Evolutionary conservation across 495 filamentous ascomycete genomes (phyloP), one percentile per base, ranked within the genome.

Genomic region (Penicillium desertorum): DNA sequence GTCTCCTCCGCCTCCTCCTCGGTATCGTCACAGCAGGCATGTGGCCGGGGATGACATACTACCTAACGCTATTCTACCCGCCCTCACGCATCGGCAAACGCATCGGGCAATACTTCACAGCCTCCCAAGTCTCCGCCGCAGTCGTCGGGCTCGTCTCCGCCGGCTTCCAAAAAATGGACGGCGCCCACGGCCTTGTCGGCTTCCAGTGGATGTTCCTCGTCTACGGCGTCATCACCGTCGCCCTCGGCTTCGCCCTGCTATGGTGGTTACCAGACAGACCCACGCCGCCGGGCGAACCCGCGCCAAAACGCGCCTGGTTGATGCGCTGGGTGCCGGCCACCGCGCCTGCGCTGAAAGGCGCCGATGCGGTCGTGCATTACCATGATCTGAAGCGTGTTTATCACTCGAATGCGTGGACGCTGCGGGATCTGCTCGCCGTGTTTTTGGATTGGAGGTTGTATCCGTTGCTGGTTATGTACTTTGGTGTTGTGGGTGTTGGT

Each of bases 121-220:
- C 92, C 3, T 81, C 90, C 4, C 92, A 96, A 68, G 82, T 96
- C 16, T 96, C 92, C 6, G 92, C 92, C 0, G 88, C 92, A 1
- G 91, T 96, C 6, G 92, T 93, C 8, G 91, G 92, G 5, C 78
- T 96, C 9, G 92, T 96, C 19, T 94, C 91, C 12, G 91, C 91
- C 1, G 92, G 92, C 0, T 96, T 96, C 67, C 90, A 95, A 67
- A 73, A 94, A 62, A 93, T 96, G 87, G 90, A 96, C 64, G 89
- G 89, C 9, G 64, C 75, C 2, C 78, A 81, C 14, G 91, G 92
- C 10, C 77, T 92, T 5, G 87, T 89, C 4, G 92, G 92, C 14
- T 96, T 91, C 68, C 87, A 90, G 59, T 96, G 92, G 92, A 96
- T 96, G 92, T 96, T 96, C 68, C 81, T 96, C 22, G 71, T 96